Base-by-base conservation (phyloP, 805 yeast genomes). In the Candida saitoana region DNA sequence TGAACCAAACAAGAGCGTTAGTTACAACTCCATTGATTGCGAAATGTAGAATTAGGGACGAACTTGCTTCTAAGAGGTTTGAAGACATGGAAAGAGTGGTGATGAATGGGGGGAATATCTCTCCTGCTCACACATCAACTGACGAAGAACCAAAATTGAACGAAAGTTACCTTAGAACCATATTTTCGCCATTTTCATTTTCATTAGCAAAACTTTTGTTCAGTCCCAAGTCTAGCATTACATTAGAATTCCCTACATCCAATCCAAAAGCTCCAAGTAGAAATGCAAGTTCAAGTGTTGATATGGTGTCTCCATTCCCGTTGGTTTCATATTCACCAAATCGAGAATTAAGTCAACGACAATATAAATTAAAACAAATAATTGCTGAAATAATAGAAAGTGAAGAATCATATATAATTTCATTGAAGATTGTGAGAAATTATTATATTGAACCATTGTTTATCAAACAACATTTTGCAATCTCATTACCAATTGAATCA, bases 351-450 rank as follows among this genome's bases (percentile, higher is more conserved):
- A 42, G 16, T 18, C 35, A 17, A 18, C 12, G 29, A 3, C 40
- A 33, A 18, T 3, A 45, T 29, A 52, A 48, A 18, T 44, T 66
- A 32, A 52, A 47, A 17, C 62, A 57, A 36, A 44, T 63, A 1
- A 47, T 73, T n/a, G 69, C 73, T 42, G 85, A 79, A 51, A 52
- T 79, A 4, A 41, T 73, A 0, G 65, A 65, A 11, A 76, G 77
- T 9, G 85, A 79, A 49, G 65, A 61, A 18, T 59, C 58, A 1
- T 79, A 76, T 49, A 54, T 77, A n/a, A 60, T 62, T 34, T 70
- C 76, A 1, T 52, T 79, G 37, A 62, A 60, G 30, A 55, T 73
- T 46, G 55, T 79, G 15, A 58, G 63, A 5, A 66, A 62, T n/a
- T 65, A 61, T 29, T 79, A 76, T 45, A 50, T 76, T 3, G 67